Conservation (phyloP, 805 yeast species). For the Cyberlindnera meyerae region DNA sequence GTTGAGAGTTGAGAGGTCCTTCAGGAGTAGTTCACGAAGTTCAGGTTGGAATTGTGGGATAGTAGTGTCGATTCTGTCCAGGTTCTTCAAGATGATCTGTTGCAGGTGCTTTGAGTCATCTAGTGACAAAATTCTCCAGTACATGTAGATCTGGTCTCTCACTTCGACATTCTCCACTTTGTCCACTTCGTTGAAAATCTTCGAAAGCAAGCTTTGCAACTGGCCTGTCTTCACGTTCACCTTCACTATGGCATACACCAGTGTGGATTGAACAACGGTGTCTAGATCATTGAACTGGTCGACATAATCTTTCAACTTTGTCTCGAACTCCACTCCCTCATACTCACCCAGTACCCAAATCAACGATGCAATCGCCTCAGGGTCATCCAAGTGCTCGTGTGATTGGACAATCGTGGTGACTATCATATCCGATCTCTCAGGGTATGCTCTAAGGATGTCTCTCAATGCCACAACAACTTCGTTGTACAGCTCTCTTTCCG, state of each 20-base stretch:
- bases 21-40: constrained; percentile 60
- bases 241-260: constrained; percentile 60
- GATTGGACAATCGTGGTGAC: constrained; percentile 50
- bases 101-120: constrained; percentile 33
- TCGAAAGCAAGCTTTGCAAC: constrained; percentile 43
- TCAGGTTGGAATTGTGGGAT: constrained; percentile 67
- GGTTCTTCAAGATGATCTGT: constrained; percentile 50
- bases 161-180: constrained; percentile 70
- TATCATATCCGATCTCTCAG: constrained; percentile 43
- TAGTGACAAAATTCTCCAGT: constrained; percentile 69
- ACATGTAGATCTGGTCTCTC: constrained; percentile 73
- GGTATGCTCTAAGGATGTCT: constrained; percentile 62
- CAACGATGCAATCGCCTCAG: constrained; percentile 49
- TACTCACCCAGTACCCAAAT: constrained; percentile 73
- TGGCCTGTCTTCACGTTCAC: constrained; percentile 41
- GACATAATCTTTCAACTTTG: constrained; percentile 41
- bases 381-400: constrained; percentile 42
- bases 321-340: constrained; percentile 50
- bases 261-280: constrained; percentile 52
- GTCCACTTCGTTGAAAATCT: constrained; percentile 59
- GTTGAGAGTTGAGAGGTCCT: constrained; percentile 79
- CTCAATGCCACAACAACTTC: constrained; percentile 60
- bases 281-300: constrained; percentile 56
- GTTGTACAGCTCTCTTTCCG: constrained; percentile 61
- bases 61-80: constrained; percentile 70